These are phyloP conservation scores for Colletotrichum neosansevieriae DNA, from an alignment of 2,329 filamentous ascomycete species.

Conservation along the genomic window DNA sequence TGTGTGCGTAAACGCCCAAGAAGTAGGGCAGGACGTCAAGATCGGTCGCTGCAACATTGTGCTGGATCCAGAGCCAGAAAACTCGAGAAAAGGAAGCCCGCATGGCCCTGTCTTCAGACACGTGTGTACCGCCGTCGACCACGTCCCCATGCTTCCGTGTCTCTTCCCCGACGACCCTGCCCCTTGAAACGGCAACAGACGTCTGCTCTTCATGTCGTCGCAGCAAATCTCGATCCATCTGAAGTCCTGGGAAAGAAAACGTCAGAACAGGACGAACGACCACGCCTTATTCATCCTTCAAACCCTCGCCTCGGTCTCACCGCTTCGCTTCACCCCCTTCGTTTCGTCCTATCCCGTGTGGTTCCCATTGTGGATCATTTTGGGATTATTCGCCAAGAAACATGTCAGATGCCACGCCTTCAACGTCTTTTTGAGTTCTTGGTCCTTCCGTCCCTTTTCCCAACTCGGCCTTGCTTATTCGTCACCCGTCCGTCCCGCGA, in stretches of 20 bases:
- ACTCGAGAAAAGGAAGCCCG: slow-evolving; percentile 1
- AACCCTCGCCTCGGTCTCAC: slow-evolving; percentile 5
- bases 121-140: slow-evolving; percentile 1
- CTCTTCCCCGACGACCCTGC: slow-evolving; percentile 12
- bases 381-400: not conserved
- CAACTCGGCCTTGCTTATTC: slow-evolving; percentile 1
- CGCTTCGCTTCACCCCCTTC: not conserved
- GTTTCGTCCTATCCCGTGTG: not conserved
- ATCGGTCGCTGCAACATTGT: not conserved
- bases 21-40: slow-evolving; percentile 1
- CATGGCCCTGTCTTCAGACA: not conserved
- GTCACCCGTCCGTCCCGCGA: not conserved
- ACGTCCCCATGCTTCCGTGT: slow-evolving; percentile 15
- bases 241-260: not conserved
- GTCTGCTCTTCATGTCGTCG: not conserved
- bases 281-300: slow-evolving; percentile 14
- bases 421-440: slow-evolving; percentile 23
- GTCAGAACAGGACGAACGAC: not conserved
- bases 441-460: not conserved
- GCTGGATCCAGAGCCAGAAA: not conserved
- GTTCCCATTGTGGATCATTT: not conserved
- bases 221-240: not conserved
- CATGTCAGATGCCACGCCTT: slow-evolving; percentile 19
- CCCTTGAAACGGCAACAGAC: not conserved
- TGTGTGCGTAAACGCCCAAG: not conserved